These are phyloP conservation scores for Eimeria sp. DNA, from an alignment of 169 alveolate species.

Conservation along the genomic window DNA sequence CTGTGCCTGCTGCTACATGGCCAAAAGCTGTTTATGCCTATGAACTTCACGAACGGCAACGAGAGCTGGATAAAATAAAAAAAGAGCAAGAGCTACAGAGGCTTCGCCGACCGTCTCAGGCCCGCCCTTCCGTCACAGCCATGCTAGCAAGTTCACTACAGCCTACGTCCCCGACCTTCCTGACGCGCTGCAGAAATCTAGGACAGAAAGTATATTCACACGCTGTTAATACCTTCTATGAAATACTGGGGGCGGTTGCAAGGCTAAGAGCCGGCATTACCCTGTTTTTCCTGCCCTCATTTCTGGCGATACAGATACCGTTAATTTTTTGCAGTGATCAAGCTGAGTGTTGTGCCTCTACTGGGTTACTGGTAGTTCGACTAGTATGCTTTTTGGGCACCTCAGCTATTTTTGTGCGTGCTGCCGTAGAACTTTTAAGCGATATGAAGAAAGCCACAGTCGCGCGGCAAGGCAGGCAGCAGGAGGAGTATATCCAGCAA, in stretches of 20 bases:
- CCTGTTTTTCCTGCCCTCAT: conserved; percentile 16
- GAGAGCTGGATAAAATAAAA: conserved; percentile 22
- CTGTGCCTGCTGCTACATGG: conserved; percentile 27
- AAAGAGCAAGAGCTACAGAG: conserved; percentile 35
- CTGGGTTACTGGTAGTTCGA: background rate
- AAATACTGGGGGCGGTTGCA: background rate
- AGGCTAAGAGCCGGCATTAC: conserved; percentile 18
- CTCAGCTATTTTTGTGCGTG: background rate
- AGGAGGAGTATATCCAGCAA: conserved; percentile 51
- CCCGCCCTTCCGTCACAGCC: conserved; percentile 72
- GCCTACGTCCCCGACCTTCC: background rate
- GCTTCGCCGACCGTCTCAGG: conserved; percentile 54
- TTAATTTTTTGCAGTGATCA: conserved; percentile 53
- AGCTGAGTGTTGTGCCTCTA: conserved; percentile 4
- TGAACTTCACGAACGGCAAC: conserved; percentile 29
- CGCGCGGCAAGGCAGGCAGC: conserved; percentile 27
- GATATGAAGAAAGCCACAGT: conserved; percentile 46
- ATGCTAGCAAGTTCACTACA: conserved; percentile 35
- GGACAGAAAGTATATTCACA: background rate
- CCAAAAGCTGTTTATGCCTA: conserved; percentile 19
- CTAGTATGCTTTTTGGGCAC: background rate
- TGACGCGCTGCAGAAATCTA: background rate
- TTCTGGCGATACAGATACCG: conserved; percentile 17
- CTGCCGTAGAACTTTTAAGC: background rate
- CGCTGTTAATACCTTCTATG: background rate